These are phyloP conservation scores for Petasospora fabianii DNA, from an alignment of 1,139 yeast genomes.

Conservation along the genomic window DNA sequence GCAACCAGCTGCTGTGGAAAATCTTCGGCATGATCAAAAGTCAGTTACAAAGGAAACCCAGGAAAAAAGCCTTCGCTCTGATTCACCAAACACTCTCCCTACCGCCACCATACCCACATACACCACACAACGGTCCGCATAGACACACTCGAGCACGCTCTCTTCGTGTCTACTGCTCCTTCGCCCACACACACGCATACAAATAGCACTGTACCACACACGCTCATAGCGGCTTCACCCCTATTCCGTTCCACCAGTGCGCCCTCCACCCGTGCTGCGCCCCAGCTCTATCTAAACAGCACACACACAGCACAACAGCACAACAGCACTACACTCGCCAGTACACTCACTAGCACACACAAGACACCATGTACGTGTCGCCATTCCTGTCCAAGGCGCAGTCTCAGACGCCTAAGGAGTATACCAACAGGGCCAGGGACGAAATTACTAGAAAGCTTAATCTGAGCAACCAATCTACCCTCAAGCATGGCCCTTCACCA, in stretches of 20 bases:
- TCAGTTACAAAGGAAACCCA: too few relatives aligned
- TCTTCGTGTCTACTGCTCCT: too few relatives aligned
- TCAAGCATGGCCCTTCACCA: constrained; percentile 27
- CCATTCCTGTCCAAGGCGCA: constrained; percentile 17
- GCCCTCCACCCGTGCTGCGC: not conserved
- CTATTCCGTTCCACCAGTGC: not conserved
- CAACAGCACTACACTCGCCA: not conserved
- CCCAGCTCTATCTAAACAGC: too few relatives aligned
- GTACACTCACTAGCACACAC: not conserved
- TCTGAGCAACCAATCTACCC: constrained; percentile 11
- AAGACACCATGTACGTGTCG: constrained; percentile 23
- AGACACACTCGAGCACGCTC: too few relatives aligned
- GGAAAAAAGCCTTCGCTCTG: too few relatives aligned
- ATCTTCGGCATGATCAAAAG: not conserved
- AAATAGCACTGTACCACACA: too few relatives aligned
- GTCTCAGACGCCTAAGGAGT: constrained; percentile 35
- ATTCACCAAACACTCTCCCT: too few relatives aligned
- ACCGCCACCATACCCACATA: too few relatives aligned
- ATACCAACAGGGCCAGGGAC: constrained; percentile 38
- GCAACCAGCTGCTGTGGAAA: not conserved
- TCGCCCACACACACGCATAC: too few relatives aligned
- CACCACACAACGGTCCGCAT: not conserved
- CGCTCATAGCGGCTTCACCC: too few relatives aligned
- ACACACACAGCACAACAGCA: not conserved
- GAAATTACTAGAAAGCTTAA: constrained; percentile 34